phyloP scores from a whole-genome alignment of 2,329 filamentous ascomycete species.

The Sphaerostilbella broomeana region DNA sequence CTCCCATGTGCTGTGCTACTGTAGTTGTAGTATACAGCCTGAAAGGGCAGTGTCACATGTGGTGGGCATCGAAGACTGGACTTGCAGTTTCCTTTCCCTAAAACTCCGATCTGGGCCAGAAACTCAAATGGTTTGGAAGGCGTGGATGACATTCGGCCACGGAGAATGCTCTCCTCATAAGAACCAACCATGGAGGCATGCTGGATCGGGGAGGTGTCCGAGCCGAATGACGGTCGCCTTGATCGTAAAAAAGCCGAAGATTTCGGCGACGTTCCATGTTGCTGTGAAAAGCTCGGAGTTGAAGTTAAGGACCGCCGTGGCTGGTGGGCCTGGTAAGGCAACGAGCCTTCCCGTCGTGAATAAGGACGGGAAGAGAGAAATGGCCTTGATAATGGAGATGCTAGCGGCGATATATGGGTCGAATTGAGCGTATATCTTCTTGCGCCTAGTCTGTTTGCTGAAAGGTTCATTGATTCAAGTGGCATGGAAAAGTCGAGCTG shows the following conservation, averaged over 20 bases:
- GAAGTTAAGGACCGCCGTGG: slow-evolving; percentile 68
- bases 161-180: slow-evolving; percentile 93
- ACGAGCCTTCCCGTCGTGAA: slow-evolving; percentile 51
- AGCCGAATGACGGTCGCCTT: slow-evolving; percentile 63
- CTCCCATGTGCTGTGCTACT: slow-evolving; percentile 57
- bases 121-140: slow-evolving; percentile 91
- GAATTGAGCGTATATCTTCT: slow-evolving; percentile 70
- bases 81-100: slow-evolving; percentile 86
- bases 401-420: slow-evolving; percentile 42
- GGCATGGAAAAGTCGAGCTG: slow-evolving; percentile 55
- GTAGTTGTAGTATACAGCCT: slow-evolving; percentile 95
- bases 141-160: slow-evolving; percentile 92
- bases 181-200: slow-evolving; percentile 96
- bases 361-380: slow-evolving; percentile 19
- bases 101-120: slow-evolving; percentile 86
- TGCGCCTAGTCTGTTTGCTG: slow-evolving; percentile 28
- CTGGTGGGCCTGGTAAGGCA: slow-evolving; percentile 71
- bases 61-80: slow-evolving; percentile 76
- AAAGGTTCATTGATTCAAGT: slow-evolving; percentile 44
- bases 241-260: slow-evolving; percentile 46
- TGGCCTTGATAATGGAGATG: slow-evolving; percentile 32
- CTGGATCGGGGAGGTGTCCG: slow-evolving; percentile 70
- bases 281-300: slow-evolving; percentile 35
- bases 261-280: slow-evolving; percentile 40
- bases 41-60: slow-evolving; percentile 85